Evolutionary conservation across 2,329 filamentous ascomycete genomes (phyloP).

Genomic region (Trichophyton mentagrophytes): DNA sequence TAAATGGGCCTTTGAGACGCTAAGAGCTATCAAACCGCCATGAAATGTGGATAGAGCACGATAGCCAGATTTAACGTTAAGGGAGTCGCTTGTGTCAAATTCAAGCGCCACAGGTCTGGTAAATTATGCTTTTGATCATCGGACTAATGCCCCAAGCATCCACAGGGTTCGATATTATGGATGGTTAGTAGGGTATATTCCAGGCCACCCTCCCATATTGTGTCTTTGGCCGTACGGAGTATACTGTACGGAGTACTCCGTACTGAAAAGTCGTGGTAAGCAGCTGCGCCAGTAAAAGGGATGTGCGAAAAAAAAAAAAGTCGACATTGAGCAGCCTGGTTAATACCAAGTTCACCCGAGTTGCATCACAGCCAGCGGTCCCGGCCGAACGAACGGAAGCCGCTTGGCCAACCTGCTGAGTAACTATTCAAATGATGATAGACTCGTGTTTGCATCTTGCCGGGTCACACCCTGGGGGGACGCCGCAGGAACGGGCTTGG

Average conservation of each 20-base stretch:
- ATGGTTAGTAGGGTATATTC: not conserved
- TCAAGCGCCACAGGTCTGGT: constrained; percentile 1
- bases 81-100: not conserved
- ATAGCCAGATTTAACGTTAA: constrained; percentile 2
- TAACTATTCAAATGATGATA: not conserved
- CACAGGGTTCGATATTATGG: not conserved
- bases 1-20: not conserved
- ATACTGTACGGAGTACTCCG: too few species aligned
- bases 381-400: not conserved
- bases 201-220: not conserved
- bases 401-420: not conserved
- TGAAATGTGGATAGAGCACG: not conserved
- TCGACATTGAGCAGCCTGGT: not conserved
- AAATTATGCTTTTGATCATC: constrained; percentile 3
- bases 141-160: not conserved
- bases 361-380: not conserved
- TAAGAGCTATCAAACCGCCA: not conserved
- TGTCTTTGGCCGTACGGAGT: too few species aligned
- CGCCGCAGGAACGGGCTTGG: constrained; percentile 1
- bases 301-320: not conserved
- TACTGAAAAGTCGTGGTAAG: not conserved
- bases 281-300: not conserved
- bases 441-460: not conserved
- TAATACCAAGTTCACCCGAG: not conserved
- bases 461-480: not conserved